phyloP scores from a whole-genome alignment of 345 rosid genomes.

The Hibiscus mutabilis region DNA sequence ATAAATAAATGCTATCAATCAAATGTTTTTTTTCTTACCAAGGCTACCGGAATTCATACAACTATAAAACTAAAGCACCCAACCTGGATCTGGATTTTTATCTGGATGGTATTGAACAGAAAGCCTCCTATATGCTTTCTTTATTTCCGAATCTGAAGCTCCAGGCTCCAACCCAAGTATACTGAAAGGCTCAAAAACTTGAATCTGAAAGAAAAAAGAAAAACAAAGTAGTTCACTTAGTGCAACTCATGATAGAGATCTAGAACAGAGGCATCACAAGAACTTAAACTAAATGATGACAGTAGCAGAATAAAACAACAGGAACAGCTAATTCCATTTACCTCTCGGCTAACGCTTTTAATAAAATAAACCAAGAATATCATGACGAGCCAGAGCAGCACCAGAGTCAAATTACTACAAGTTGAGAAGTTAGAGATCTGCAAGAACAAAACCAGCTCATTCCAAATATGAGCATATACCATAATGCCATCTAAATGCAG shows the following conservation, averaged over 20 bases:
- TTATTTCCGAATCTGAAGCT: slow-evolving; percentile 78
- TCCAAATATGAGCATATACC: not conserved
- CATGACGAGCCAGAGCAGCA: slow-evolving; percentile 81
- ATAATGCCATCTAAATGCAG: not conserved
- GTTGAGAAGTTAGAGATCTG: slow-evolving; percentile 95
- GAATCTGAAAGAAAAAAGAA: slow-evolving; percentile 39
- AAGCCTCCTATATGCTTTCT: slow-evolving; percentile 86
- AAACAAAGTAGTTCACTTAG: slow-evolving; percentile 9
- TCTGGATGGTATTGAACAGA: slow-evolving; percentile 95
- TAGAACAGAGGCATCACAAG: not conserved
- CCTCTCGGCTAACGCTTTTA: slow-evolving; percentile 86
- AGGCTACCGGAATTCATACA: slow-evolving; percentile 2
- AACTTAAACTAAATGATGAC: not conserved
- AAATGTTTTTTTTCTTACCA: not conserved
- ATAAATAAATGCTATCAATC: slow-evolving; percentile 4
- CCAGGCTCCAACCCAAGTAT: slow-evolving; percentile 83
- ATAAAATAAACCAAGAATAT: slow-evolving; percentile 82
- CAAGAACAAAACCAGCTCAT: slow-evolving; percentile 16
- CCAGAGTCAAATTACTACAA: slow-evolving; percentile 76
- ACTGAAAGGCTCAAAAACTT: slow-evolving; percentile 80
- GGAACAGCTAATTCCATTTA: slow-evolving; percentile 13
- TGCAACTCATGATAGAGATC: not conserved
- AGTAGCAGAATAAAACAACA: not conserved
- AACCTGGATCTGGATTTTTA: slow-evolving; percentile 99
- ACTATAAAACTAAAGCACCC: slow-evolving; percentile 22